These are phyloP conservation scores for Hanseniaspora pseudoguilliermondii DNA, from an alignment of 805 yeast genomes.

Conservation along the genomic window DNA sequence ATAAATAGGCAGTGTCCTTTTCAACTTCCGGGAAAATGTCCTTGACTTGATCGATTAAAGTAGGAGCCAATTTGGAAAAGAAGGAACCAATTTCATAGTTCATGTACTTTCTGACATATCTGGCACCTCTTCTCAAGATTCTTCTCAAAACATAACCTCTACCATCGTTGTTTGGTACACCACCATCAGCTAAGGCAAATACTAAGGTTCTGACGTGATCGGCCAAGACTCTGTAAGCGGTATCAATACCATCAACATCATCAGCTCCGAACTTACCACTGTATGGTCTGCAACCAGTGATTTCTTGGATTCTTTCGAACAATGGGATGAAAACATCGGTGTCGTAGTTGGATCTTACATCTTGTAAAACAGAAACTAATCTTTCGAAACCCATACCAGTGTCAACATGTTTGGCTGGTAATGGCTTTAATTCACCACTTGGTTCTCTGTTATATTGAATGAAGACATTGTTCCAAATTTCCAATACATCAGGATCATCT, in stretches of 20 bases:
- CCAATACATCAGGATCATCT: slow-evolving; percentile 97
- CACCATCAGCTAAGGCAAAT: slow-evolving; percentile 95
- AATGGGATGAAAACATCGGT: slow-evolving; percentile 92
- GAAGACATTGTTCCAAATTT: slow-evolving; percentile 95
- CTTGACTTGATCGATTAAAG: slow-evolving; percentile 74
- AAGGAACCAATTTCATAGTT: slow-evolving; percentile 89
- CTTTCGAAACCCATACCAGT: slow-evolving; percentile 99
- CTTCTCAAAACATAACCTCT: slow-evolving; percentile 97
- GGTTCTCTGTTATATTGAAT: slow-evolving; percentile 94
- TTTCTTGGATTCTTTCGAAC: slow-evolving; percentile 73
- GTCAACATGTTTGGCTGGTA: slow-evolving; percentile 93
- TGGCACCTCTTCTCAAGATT: slow-evolving; percentile 93
- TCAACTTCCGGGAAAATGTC: slow-evolving; percentile 87
- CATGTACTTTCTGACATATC: slow-evolving; percentile 93
- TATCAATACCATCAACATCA: slow-evolving; percentile 88
- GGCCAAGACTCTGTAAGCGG: slow-evolving; percentile 95
- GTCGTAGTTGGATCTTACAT: slow-evolving; percentile 86
- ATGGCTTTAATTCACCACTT: slow-evolving; percentile 60
- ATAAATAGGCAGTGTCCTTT: slow-evolving; percentile 56
- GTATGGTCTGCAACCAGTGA: slow-evolving; percentile 86
- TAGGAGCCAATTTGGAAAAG: slow-evolving; percentile 84
- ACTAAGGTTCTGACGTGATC: slow-evolving; percentile 97
- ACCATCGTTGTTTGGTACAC: slow-evolving; percentile 98
- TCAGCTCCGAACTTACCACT: slow-evolving; percentile 87
- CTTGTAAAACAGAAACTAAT: slow-evolving; percentile 84